Base-by-base conservation (phyloP, 1,284 basidiomycete genomes). In the Pyrrhoderma noxium region DNA sequence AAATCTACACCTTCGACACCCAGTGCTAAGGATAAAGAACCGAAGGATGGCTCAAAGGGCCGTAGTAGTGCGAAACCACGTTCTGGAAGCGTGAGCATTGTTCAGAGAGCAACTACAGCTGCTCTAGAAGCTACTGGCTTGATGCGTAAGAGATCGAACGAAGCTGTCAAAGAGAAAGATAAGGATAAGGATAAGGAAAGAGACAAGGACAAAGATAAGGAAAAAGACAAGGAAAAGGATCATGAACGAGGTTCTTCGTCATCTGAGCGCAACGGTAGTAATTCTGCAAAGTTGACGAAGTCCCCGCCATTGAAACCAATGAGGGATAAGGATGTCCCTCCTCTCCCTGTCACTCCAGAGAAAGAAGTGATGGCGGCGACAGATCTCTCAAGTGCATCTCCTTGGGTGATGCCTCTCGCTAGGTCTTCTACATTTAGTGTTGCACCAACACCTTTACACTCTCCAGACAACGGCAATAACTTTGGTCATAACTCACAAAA, bases 61-160 rank as follows among this genome's bases (percentile, higher is more conserved):
- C 72, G 73, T 47, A 60, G 66, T 40, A 66, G 63, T 2, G 64
- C 72, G 49, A 93, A 92, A 62, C 69, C 65, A 25, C 74, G 91
- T 5, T 81, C 88, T 1, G 86, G 88, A 3, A 93, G 91, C 52
- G 86, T 95, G 50, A 93, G 85, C 62, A 94, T 96, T 65, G 87
- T 96, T 73, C 93, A 95, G 59, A 80, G 93, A 4, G 93, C 91
- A 0, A 93, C 91, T 0, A 93, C 90, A 0, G 91, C 67, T 0
- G 61, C 92, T 2, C 72, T 88, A 18, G 87, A 89, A 59, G 86
- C 85, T 4, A 84, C 85, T 4, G 85, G 85, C 1, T 68, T 92
- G 8, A 85, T 89, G 41, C 70, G 82, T 54, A 92, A 92, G 68
- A 90, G 85, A 67, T 87, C 83, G 2, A 67, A 76, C 0, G 89